phyloP scores from a whole-genome alignment of 2,329 filamentous ascomycete species.

The Plectosphaerella cucumerina region DNA sequence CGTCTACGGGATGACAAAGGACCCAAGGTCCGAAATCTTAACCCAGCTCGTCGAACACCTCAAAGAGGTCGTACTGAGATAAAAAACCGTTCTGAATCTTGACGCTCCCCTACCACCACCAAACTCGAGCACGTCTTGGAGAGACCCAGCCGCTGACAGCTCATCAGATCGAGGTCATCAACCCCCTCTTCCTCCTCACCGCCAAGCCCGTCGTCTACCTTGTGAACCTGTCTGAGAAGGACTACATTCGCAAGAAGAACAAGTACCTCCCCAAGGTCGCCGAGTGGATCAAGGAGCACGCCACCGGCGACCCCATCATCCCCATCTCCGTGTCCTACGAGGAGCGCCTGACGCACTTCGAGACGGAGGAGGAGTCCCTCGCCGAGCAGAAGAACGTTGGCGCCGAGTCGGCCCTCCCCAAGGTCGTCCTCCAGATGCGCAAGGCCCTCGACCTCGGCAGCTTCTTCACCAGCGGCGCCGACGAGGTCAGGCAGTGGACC shows the following conservation, averaged over 20 bases:
- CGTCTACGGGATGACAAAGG: constrained; percentile 90
- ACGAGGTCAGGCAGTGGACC: constrained; percentile 98
- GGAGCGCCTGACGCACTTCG: constrained; percentile 80
- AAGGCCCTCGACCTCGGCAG: constrained; percentile 84
- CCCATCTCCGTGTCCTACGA: constrained; percentile 92
- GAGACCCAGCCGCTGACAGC: constrained; percentile 21
- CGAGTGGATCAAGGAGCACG: constrained; percentile 92
- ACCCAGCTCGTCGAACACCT: constrained; percentile 99
- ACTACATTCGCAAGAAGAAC: constrained; percentile 99
- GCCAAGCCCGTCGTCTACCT: constrained; percentile 97
- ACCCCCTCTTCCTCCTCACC: constrained; percentile 89
- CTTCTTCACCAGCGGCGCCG: constrained; percentile 95
- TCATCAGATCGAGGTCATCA: constrained; percentile 88
- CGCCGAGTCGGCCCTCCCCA: constrained; percentile 84
- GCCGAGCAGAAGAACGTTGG: constrained; percentile 88
- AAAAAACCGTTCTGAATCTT: constrained; percentile 33
- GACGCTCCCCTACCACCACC: constrained; percentile 7
- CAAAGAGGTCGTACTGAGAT: constrained; percentile 85
- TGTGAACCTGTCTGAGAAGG: constrained; percentile 94
- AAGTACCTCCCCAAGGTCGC: constrained; percentile 93
- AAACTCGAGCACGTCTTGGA: neutral
- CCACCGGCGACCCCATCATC: constrained; percentile 82
- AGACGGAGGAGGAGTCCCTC: constrained; percentile 68
- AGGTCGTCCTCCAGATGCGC: constrained; percentile 90
- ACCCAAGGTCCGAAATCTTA: constrained; percentile 85